Base-by-base conservation (phyloP, 768 basidiomycete species). In the Clitopilus passeckerianus region DNA sequence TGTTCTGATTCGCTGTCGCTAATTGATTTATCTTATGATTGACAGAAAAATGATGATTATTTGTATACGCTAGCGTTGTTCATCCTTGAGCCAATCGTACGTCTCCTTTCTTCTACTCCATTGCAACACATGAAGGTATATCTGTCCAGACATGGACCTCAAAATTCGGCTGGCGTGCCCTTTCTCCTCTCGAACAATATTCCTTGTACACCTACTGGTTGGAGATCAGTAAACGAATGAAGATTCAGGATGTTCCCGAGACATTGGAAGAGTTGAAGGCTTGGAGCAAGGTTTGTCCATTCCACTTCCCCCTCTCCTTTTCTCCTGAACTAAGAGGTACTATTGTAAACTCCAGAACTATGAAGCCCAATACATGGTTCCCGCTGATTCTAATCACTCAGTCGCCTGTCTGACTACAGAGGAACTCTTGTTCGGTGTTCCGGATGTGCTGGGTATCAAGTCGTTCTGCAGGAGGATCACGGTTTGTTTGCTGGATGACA, bases 211-310 rank as follows among this genome's bases (percentile, higher is more conserved):
- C 76, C 1, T 77, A 75, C 60, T 84, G 81, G 80, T 44, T 52
- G 0, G 80, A 81, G 61, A 72, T 82, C 14, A 81, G 81, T 4
- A 64, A 65, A 41, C 68, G 74, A 53, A 82, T 84, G 81, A 69
- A 72, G 6, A 82, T 84, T 54, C 62, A 69, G 50, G 74, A 77
- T 61, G 79, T 84, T 41, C 82, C 81, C 1, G 71, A 71, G 1
- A 74, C 71, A 1, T 41, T 75, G 14, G 71, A 77, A 16, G 77
- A 66, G 2, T 63, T 82, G 57, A 60, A 61, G 10, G 65, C 61
- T 5, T 82, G 80, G 80, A 66, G 72, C n/a, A 59, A 63, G 64
- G 80, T 80, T 57, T 34, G 71, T 60, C 12, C 1, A 30, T 5
- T 24, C n/a, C 34, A 30, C 14, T 43, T 1, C 54, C 7, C 15